Base-by-base conservation (phyloP, 352 stramenopile genomes). In the Phytopythium ostracodes region DNA sequence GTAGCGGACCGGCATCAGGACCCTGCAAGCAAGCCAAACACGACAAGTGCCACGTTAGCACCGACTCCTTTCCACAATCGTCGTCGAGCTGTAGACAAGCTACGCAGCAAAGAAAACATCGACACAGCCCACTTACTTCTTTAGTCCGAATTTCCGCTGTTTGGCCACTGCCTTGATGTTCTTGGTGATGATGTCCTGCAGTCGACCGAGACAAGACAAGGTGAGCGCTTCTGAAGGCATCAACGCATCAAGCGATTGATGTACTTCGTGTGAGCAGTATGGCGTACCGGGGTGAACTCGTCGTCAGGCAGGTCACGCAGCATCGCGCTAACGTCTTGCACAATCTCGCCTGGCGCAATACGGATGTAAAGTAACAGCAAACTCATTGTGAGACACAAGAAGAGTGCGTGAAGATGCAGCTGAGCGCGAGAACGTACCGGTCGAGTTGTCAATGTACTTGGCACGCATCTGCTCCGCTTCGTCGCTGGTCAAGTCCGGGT, bases 1-100 rank as follows among this genome's bases (percentile, higher is more conserved):
- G 70, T 96, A 96, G 5, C 87, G 87, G 53, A 94, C 81, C 12
- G 87, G 84, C 87, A 96, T 96, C n/a, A 94, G 69, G 47, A 94
- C 80, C 56, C 86, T 94, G 33, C 33, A 4, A 12, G 15, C 18
- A 17, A 42, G 40, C 24, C 0, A n/a, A n/a, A n/a, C n/a, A 52
- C 40, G 3, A 33, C n/a, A 27, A 0, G 17, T 50, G 9, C 17
- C n/a, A 50, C 24, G 9, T 47, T 15, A 29, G n/a, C 9, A 29
- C 18, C 51, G n/a, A n/a, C n/a, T n/a, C n/a, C n/a, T n/a, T n/a
- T n/a, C n/a, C n/a, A n/a, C n/a, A n/a, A n/a, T n/a, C n/a, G n/a
- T n/a, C n/a, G n/a, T n/a, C n/a, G 14, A 47, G 20, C 1, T 17
- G 24, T 53, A 29, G 17, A 8, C 24, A 53, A 17, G 35, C 20